Evolutionary conservation across 176 grass and related monocot genomes (phyloP), one percentile per base, ranked within the genome.

Genomic region (Oryza coarctata): DNA sequence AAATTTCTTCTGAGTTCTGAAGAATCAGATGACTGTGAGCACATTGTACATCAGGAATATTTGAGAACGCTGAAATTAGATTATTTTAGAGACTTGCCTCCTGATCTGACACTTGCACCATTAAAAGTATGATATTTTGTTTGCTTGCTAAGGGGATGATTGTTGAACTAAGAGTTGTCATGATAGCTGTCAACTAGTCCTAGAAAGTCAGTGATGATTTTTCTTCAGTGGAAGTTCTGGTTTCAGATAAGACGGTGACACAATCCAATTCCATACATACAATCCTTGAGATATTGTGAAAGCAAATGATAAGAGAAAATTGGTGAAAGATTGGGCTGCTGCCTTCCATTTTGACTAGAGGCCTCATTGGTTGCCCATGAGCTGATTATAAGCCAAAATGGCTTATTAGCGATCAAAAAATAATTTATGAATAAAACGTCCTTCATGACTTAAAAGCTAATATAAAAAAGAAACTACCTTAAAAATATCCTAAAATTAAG

Each of bases 211-310:
- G 20, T 8, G 9, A 20, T 39, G 70, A 41, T 55, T 80, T 74
- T 68, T 75, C 25, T 39, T 80, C 30, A n/a, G 70, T 58, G 44
- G 33, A 76, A 61, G 28, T 44, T 80, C 34, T 45, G 2, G 23
- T 63, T 76, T 29, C 47, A 60, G 70, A 80, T 61, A 68, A 74
- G 77, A 67, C 47, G 49, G 63, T 75, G 70, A 69, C 71, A 35
- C 7, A 33, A 7, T 73, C 7, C 1, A 15, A 83, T 35, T 65
- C 11, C 1, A 49, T 43, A 30, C 26, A 44, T 30, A 31, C 7
- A 45, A 71, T 71, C 68, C n/a, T 26, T 25, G 22, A 71, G 68
- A 40, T 73, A 44, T 73, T 45, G 38, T 45, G 38, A 44, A 31
- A 83, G 57, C 58, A 80, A 41, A 27, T 17, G 57, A 74, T 39